Base-by-base conservation (phyloP, 768 basidiomycete genomes). In the Rhodosporidiobolus sp. region DNA sequence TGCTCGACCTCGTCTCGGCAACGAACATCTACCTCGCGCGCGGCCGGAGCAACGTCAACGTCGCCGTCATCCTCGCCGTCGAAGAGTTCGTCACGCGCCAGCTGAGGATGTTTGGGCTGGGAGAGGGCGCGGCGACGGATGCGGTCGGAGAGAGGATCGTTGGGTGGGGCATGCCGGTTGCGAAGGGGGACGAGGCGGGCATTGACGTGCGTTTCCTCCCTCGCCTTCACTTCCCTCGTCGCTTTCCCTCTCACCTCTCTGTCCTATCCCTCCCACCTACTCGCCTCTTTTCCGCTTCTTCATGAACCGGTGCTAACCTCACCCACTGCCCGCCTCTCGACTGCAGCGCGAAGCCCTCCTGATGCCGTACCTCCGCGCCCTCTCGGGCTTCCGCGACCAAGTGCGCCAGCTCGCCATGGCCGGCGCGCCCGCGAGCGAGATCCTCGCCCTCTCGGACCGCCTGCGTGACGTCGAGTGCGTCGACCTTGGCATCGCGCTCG, bases 401-500 rank as follows among this genome's bases (percentile, higher is more conserved):
- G 88, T 99, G 52, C 87, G 96, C 52, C 85, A 85, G 69, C 79
- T 93, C 50, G 94, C 94, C 11, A 92, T 94, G 77, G 84, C 84
- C 43, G 78, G 80, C 32, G 81, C 84, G 28, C 85, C 90, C 4
- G 81, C 89, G 50, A 88, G 88, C 79, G 90, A 94, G 72, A 90
- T 97, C 73, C 83, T 99, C 58, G 85, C 87, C 30, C 86, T 96
- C 32, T 94, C 88, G 78, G 96, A 99, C 83, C 88, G 87, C 74
- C 85, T 99, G 70, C 87, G 96, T 24, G 95, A 98, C 79, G 84
- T 86, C 46, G 94, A 96, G 78, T 83, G 97, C 54, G 89, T 94
- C 54, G 89, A 93, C n/a, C 84, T 98, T 61, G 96, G 96, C 14
- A 92, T 99, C 11, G 94, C 94, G 14, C 83, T 99, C 46, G 96